Evolutionary conservation across 306 rosid species (phyloP), one percentile per base, ranked within the genome.

Genomic region (Quercus variabilis): DNA sequence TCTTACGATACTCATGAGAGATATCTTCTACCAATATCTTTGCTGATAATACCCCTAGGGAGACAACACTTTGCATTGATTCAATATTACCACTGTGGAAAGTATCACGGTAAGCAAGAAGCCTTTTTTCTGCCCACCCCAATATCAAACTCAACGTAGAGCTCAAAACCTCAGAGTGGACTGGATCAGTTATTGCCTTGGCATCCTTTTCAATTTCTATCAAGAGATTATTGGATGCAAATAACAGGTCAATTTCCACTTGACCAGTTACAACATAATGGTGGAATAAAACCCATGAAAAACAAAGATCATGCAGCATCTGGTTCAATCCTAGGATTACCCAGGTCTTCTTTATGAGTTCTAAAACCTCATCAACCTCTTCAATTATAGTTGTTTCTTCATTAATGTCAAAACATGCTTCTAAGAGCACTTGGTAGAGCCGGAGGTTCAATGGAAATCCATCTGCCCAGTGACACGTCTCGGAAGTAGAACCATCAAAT

Each of bases 321-420:
- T 90, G 97, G 72, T 90, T 90, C 74, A 95, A 86, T 77, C 99
- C 93, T 18, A 95, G 97, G 70, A 93, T 83, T 46, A 63, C 74
- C 99, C 99, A 95, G 35, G 99, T 93, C 90, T 95, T 95, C 94
- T 95, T 95, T 55, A 90, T 73, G 87, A 92, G 94, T 59, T 95
- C 97, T 64, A 95, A 83, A 75, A 95, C 96, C 82, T 95, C 99
- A 85, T 95, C 99, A 83, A 90, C 86, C 90, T 93, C 99, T 88
- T 93, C 98, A 64, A 95, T 88, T 57, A 95, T 90, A 46, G 87
- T 80, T 11, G 87, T 85, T 78, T 88, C 90, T 33, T 88, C 94
- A 83, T 85, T 87, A 65, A 83, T 81, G 84, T 93, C 99, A 83
- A 95, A 95, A 84, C 98, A 95, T 26, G 94, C 89, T 80, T 91